phyloP scores from a whole-genome alignment of 352 stramenopile species.

The Globisporangium okanoganense region DNA sequence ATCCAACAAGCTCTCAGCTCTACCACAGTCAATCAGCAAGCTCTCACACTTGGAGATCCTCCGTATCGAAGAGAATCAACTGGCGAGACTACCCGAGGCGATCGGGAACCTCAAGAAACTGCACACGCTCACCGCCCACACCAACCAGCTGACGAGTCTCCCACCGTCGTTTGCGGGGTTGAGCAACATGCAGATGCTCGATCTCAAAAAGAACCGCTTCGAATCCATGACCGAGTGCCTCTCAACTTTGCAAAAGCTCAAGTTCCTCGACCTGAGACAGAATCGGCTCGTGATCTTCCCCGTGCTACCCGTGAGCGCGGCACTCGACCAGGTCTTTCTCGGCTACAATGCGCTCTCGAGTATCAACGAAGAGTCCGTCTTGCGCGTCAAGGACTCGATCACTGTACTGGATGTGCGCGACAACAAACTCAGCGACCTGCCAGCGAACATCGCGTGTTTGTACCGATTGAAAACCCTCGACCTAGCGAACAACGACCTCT shows the following conservation, averaged over 20 bases:
- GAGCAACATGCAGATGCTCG: constrained; percentile 54
- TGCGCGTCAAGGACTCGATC: constrained; percentile 59
- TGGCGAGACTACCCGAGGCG: constrained; percentile 36
- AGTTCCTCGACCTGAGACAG: constrained; percentile 71
- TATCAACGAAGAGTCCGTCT: constrained; percentile 55
- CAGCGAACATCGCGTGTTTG: constrained; percentile 48
- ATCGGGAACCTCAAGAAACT: constrained; percentile 59
- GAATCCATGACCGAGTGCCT: constrained; percentile 43
- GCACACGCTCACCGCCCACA: constrained; percentile 52
- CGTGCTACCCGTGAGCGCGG: constrained; percentile 43
- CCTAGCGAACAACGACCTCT: constrained; percentile 77
- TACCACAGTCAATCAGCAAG: constrained; percentile 47
- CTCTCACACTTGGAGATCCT: constrained; percentile 56
- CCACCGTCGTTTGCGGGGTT: constrained; percentile 44
- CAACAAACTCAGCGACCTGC: constrained; percentile 68
- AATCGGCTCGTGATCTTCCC: constrained; percentile 68
- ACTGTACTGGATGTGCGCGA: constrained; percentile 77
- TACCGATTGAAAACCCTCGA: constrained; percentile 78
- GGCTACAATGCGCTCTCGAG: constrained; percentile 64
- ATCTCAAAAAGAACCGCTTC: constrained; percentile 77
- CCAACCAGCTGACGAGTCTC: constrained; percentile 53
- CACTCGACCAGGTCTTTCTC: constrained; percentile 73
- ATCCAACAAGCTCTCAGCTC: constrained; percentile 49
- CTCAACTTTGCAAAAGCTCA: constrained; percentile 35
- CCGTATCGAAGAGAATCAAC: constrained; percentile 58